Percentiles rank a stretch among this genome's conserved stretches.
These are phyloP conservation scores for Calocybe gangraenosa DNA, from an alignment of 768 basidiomycete species.

Conservation along the genomic window DNA sequence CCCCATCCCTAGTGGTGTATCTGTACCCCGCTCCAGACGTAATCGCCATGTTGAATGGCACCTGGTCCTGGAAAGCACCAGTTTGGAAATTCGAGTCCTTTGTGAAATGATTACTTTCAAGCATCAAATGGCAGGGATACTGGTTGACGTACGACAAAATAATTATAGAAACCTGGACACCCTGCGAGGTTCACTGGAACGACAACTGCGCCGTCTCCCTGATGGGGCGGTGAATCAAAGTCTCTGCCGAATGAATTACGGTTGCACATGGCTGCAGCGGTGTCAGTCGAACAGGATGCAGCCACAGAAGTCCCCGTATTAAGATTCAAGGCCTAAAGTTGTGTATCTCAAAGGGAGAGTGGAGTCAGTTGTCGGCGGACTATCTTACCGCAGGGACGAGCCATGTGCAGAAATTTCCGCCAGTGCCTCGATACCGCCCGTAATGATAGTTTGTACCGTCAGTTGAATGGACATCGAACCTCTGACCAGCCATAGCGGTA, in stretches of 20 bases:
- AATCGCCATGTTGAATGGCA: constrained; percentile 21
- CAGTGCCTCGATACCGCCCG: constrained; percentile 22
- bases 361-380: background rate
- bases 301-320: constrained; percentile 5
- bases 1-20: constrained; percentile 18
- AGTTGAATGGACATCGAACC: constrained; percentile 20
- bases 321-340: constrained; percentile 14
- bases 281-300: constrained; percentile 17
- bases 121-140: background rate
- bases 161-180: constrained; percentile 23
- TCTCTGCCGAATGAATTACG: constrained; percentile 21
- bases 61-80: constrained; percentile 22
- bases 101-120: background rate
- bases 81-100: constrained; percentile 20
- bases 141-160: constrained; percentile 19
- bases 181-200: constrained; percentile 19
- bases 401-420: constrained; percentile 22
- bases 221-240: constrained; percentile 22
- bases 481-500: constrained; percentile 20
- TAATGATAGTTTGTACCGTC: constrained; percentile 19
- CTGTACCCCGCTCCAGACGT: constrained; percentile 19
- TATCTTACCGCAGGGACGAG: constrained; percentile 17
- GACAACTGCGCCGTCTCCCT: constrained; percentile 20
- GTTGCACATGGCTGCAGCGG: constrained; percentile 16
- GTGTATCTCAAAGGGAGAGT: background rate